Evolutionary conservation across 225 moss, liverwort and hornwort species (phyloP).

Genomic region (Asterella californica): DNA sequence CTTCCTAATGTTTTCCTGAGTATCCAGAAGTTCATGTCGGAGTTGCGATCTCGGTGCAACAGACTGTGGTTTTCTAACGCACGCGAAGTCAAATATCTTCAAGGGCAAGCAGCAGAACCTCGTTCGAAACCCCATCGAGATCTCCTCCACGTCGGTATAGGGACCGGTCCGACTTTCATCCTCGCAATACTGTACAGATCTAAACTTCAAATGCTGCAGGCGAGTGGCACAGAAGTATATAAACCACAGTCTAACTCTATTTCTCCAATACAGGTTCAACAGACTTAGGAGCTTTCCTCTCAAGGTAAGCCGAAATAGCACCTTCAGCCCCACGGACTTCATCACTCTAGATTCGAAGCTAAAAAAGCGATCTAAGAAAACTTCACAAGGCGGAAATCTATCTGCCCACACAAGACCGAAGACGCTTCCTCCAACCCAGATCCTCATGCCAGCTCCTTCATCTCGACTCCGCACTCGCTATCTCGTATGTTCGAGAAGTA

Average conservation of each 20-base stretch:
- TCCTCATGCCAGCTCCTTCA: slow-evolving; percentile 10
- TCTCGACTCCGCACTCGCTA: slow-evolving; percentile 8
- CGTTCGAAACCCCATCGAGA: background rate
- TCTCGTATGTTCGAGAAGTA: background rate
- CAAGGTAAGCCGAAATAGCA: background rate
- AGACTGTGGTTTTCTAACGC: background rate
- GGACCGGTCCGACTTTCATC: background rate
- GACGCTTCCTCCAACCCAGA: background rate
- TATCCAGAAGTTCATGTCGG: background rate
- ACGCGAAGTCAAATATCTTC: background rate
- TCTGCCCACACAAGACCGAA: background rate
- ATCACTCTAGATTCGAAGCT: background rate
- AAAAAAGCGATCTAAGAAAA: background rate
- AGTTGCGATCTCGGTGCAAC: background rate
- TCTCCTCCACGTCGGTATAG: background rate
- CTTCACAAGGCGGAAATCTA: background rate
- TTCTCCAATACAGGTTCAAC: slow-evolving; percentile 9
- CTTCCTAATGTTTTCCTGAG: background rate
- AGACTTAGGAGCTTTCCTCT: slow-evolving; percentile 6
- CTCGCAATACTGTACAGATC: background rate
- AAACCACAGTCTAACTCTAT: slow-evolving; percentile 9
- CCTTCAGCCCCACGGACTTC: background rate
- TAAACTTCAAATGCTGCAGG: slow-evolving; percentile 15
- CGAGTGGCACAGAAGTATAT: slow-evolving; percentile 16
- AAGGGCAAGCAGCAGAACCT: slow-evolving; percentile 8